phyloP scores from a whole-genome alignment of 768 basidiomycete species.

The Saitozyma sp. region DNA sequence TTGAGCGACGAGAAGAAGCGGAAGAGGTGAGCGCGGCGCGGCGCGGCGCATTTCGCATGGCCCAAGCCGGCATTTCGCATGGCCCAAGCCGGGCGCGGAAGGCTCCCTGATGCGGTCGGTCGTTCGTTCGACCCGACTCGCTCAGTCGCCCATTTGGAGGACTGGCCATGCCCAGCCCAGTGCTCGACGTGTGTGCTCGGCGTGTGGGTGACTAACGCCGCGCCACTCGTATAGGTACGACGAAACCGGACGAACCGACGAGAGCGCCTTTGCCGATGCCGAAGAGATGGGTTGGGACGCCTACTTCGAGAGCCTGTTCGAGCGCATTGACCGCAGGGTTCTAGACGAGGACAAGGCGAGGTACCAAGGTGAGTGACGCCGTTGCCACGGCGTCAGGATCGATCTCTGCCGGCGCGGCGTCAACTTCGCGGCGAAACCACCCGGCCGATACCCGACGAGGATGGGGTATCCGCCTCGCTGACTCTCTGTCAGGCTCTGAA shows the following conservation, averaged over 20 bases:
- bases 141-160: not conserved
- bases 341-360: conserved; percentile 90
- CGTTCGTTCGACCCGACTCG: not conserved
- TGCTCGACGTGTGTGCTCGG: not conserved
- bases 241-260: conserved; percentile 78
- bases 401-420: no score
- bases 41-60: not conserved
- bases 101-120: not conserved
- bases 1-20: conserved; percentile 74
- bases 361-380: conserved; percentile 72
- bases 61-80: no score
- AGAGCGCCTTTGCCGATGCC: conserved; percentile 64
- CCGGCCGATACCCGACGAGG: no score
- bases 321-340: conserved; percentile 77
- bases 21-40: conserved; percentile 53
- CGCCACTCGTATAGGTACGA: conserved; percentile 61
- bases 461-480: not conserved
- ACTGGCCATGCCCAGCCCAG: not conserved
- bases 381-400: no score
- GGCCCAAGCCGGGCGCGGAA: no score
- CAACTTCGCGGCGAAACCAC: no score
- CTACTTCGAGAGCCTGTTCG: conserved; percentile 89
- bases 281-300: conserved; percentile 90
- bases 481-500: conserved; percentile 63
- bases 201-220: not conserved